A percentile compares a stretch with the other conserved stretches of the same genome.
These are phyloP conservation scores for Aspergillus quadrilineatus DNA, from an alignment of 2,329 filamentous ascomycete species.

Conservation along the genomic window DNA sequence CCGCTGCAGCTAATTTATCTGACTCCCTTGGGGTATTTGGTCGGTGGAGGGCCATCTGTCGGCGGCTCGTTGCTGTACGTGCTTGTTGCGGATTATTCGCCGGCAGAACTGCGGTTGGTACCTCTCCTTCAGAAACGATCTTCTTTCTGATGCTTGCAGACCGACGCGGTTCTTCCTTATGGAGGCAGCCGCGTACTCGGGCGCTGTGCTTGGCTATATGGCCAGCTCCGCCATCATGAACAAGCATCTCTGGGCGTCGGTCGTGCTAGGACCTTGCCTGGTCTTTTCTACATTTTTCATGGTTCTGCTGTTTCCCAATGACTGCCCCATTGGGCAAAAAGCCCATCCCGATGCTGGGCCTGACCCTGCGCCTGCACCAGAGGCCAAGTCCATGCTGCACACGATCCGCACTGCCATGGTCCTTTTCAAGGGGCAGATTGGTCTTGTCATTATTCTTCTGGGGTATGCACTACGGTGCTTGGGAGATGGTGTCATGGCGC, in stretches of 20 bases:
- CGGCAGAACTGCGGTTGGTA: background rate
- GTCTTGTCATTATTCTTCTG: background rate
- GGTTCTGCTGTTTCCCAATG: background rate
- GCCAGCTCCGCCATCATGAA: background rate
- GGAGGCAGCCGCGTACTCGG: background rate
- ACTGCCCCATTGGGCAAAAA: background rate
- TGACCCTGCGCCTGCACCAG: background rate
- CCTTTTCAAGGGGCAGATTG: background rate
- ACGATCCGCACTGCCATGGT: background rate
- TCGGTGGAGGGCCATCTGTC: background rate
- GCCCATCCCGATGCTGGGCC: background rate
- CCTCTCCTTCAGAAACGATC: background rate
- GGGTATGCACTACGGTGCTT: background rate
- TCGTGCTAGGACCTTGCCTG: background rate
- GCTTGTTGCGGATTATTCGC: background rate
- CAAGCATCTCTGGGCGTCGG: background rate
- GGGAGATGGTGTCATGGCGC: background rate
- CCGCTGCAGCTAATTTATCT: background rate
- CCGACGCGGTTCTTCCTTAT: background rate
- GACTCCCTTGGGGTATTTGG: background rate
- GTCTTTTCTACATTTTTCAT: background rate
- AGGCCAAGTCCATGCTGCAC: background rate
- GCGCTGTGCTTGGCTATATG: background rate
- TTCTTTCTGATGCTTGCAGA: background rate
- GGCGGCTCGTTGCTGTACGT: background rate